Evolutionary conservation across 148 eudicot genomes (phyloP), one percentile per base, ranked within the genome.

Genomic region (Pouteria glomerata): DNA sequence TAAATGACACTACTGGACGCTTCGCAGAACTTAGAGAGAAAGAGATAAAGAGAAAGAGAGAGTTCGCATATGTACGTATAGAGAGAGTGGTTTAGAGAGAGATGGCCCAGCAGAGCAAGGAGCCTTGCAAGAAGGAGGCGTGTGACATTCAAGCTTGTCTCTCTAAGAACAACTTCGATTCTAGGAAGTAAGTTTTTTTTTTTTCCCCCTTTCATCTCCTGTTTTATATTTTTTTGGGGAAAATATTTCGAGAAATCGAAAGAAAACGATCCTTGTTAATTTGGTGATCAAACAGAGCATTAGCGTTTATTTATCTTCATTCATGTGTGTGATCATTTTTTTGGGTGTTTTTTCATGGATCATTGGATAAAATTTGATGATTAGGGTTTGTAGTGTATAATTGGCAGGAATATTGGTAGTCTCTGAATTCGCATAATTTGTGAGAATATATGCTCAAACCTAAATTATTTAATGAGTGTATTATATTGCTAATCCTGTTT

Each of bases 101-200:
- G 39, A 89, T 92, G 96, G 66, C 82, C 51, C 84, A 83, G 64
- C 82, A 81, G 67, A 90, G 84, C 77, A 88, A 87, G 62, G 96
- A 93, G 77, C 88, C 98, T 37, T 93, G 98, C 81, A 93, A 93
- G 86, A 91, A 89, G 73, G 79, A 87, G 57, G 95, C 98, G 0
- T 93, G 98, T 74, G 89, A 93, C 65, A 90, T 93, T 73, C 96
- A 93, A 87, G 81, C 98, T 10, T 88, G 98, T 57, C 88, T 93
- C 59, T 78, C 90, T 59, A 93, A 93, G 81, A 93, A 86, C 88
- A 86, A 87, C 79, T 93, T 93, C 78, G 79, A 84, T 27, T 63
- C 97, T 62, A 80, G 84, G 47, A 84, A 64, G 97, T 87, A 73
- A 47, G 26, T 55, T 39, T 45, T 26, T 15, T 41, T 14, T 18